A percentile compares a stretch with the other conserved stretches of the same genome.
phyloP scores from a whole-genome alignment of 768 basidiomycete species.

The Boletales sp. region DNA sequence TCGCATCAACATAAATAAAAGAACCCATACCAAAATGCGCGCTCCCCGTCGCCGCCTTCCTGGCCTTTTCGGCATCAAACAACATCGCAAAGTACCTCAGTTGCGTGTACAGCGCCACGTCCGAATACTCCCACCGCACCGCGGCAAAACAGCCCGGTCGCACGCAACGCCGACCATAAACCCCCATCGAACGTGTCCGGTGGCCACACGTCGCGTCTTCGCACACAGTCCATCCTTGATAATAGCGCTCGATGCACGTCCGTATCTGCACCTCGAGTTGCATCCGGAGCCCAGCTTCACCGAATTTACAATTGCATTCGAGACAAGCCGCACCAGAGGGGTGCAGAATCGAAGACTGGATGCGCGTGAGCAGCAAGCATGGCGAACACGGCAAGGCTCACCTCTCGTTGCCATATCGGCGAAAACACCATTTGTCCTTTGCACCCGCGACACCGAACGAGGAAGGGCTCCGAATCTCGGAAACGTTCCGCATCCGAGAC shows the following conservation, averaged over 20 bases:
- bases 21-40: slow-evolving; percentile 36
- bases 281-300: slow-evolving; percentile 60
- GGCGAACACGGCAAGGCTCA: slow-evolving; percentile 26
- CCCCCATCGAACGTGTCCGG: slow-evolving; percentile 90
- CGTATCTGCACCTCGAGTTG: slow-evolving; percentile 90
- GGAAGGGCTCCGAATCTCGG: slow-evolving; percentile 67
- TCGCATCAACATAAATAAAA: neutral
- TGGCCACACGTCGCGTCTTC: slow-evolving; percentile 80
- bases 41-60: slow-evolving; percentile 48
- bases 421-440: slow-evolving; percentile 53
- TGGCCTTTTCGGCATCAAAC: slow-evolving; percentile 68
- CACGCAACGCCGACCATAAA: slow-evolving; percentile 83
- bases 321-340: slow-evolving; percentile 68
- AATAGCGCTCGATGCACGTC: slow-evolving; percentile 71
- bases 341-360: slow-evolving; percentile 64
- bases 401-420: slow-evolving; percentile 58
- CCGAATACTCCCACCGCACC: slow-evolving; percentile 61
- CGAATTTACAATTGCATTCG: slow-evolving; percentile 54
- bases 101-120: slow-evolving; percentile 84
- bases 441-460: slow-evolving; percentile 77
- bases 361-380: neutral
- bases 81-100: slow-evolving; percentile 77
- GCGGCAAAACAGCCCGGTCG: slow-evolving; percentile 27
- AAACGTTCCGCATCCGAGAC: slow-evolving; percentile 86
- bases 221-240: slow-evolving; percentile 87